phyloP scores from a whole-genome alignment of 176 grass and related monocot genomes.

The Raddia distichophylla region DNA sequence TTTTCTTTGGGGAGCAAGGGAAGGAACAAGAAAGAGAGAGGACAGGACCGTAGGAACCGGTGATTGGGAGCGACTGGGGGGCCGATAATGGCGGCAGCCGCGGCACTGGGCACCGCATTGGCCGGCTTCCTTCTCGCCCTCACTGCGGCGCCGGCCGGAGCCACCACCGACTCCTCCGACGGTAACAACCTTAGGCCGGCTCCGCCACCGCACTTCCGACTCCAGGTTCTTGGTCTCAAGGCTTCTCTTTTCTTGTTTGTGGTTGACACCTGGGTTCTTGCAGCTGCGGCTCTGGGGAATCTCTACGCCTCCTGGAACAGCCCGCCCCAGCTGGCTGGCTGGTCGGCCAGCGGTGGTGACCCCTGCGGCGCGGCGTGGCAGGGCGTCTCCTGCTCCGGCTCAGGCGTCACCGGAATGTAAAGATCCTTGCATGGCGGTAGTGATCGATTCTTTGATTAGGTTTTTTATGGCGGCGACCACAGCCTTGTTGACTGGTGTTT shows the following conservation, averaged over 20 bases:
- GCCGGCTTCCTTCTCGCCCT: slow-evolving; percentile 37
- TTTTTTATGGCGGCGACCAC: neutral
- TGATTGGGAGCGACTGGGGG: neutral
- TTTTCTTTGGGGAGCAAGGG: slow-evolving; percentile 16
- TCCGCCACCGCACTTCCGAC: neutral
- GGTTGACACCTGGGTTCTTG: slow-evolving; percentile 25
- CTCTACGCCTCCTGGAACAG: slow-evolving; percentile 84
- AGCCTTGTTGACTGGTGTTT: slow-evolving; percentile 18
- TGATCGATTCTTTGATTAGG: slow-evolving; percentile 4
- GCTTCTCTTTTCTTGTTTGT: neutral
- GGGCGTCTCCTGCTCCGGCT: slow-evolving; percentile 83
- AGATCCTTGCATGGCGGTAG: slow-evolving; percentile 27
- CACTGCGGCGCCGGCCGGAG: slow-evolving; percentile 34
- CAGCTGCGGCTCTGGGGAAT: slow-evolving; percentile 86
- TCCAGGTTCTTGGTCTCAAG: slow-evolving; percentile 34
- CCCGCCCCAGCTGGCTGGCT: slow-evolving; percentile 76
- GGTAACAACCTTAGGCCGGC: slow-evolving; percentile 14
- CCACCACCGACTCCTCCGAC: slow-evolving; percentile 50
- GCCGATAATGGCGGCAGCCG: slow-evolving; percentile 42
- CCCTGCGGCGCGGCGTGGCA: slow-evolving; percentile 86
- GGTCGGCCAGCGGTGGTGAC: slow-evolving; percentile 77
- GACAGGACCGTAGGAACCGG: neutral
- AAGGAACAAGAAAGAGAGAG: neutral
- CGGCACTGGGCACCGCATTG: slow-evolving; percentile 46
- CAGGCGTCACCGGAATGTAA: slow-evolving; percentile 91